A percentile compares a stretch with the other conserved stretches of the same genome.
Evolutionary conservation across 352 stramenopile genomes (phyloP).

Genomic region (Hyaloperonospora brassicae): DNA sequence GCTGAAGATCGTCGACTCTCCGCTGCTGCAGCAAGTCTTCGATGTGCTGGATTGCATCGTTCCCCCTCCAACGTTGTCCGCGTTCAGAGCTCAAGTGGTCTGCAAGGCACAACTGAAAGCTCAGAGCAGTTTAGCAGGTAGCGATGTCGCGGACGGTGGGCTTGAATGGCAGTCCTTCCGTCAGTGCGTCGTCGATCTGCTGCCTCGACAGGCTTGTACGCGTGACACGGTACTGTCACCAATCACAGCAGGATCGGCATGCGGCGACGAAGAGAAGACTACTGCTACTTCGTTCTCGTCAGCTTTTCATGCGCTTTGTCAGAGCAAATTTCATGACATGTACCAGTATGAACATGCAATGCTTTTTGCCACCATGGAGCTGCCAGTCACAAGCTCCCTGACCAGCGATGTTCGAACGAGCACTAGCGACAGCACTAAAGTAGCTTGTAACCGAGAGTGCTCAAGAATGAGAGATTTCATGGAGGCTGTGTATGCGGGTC

Average conservation of each 20-base stretch:
- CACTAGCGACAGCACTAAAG: neutral
- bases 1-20: slow-evolving; percentile 23
- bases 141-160: slow-evolving; percentile 6
- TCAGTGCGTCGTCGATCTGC: slow-evolving; percentile 14
- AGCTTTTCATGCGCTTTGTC: slow-evolving; percentile 38
- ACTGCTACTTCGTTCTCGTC: slow-evolving; percentile 6
- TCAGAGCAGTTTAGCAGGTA: neutral
- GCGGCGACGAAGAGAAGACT: slow-evolving; percentile 2
- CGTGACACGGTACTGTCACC: neutral
- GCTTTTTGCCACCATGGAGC: slow-evolving; percentile 31
- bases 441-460: neutral
- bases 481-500: slow-evolving; percentile 30
- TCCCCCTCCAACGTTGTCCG: slow-evolving; percentile 10
- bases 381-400: slow-evolving; percentile 8
- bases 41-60: slow-evolving; percentile 25
- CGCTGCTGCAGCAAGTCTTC: slow-evolving; percentile 32
- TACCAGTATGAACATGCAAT: slow-evolving; percentile 40
- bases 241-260: neutral
- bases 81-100: slow-evolving; percentile 21
- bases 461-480: slow-evolving; percentile 13
- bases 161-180: slow-evolving; percentile 28
- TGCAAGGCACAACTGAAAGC: slow-evolving; percentile 15
- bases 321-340: slow-evolving; percentile 33
- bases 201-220: slow-evolving; percentile 3
- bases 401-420: neutral